phyloP scores from a whole-genome alignment of 768 basidiomycete species.

The Heimioporus sp. region DNA sequence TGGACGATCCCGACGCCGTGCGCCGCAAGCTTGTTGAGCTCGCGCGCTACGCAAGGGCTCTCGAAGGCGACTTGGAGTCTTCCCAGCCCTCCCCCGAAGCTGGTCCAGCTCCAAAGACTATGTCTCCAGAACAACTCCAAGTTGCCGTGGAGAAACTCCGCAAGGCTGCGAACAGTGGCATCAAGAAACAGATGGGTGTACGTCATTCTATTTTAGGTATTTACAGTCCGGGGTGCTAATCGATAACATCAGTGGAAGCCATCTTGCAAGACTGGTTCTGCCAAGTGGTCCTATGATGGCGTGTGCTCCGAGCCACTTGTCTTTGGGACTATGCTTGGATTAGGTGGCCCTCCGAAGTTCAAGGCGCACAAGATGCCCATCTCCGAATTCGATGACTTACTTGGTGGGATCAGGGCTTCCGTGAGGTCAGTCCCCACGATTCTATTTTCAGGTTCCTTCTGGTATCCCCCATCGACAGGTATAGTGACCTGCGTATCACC shows the following conservation, averaged over 20 bases:
- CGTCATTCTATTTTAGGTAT: not conserved
- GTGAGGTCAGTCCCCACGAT: constrained; percentile 33
- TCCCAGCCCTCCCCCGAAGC: constrained; percentile 11
- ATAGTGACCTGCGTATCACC: constrained; percentile 37
- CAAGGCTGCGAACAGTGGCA: constrained; percentile 45
- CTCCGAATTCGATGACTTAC: constrained; percentile 31
- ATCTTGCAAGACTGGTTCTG: constrained; percentile 43
- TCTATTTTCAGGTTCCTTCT: not conserved
- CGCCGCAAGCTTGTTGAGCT: constrained; percentile 29
- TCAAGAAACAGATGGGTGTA: constrained; percentile 50
- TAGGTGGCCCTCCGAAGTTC: constrained; percentile 45
- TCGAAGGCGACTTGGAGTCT: constrained; percentile 26
- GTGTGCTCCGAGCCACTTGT: constrained; percentile 46
- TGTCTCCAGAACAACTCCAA: constrained; percentile 38
- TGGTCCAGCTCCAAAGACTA: constrained; percentile 25
- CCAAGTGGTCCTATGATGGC: constrained; percentile 53
- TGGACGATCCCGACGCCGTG: constrained; percentile 32
- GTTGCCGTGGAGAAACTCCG: constrained; percentile 44
- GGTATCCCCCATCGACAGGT: constrained; percentile 28
- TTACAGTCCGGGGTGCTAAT: not conserved
- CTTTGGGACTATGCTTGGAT: constrained; percentile 44
- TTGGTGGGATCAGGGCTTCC: constrained; percentile 36
- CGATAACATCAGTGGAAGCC: constrained; percentile 46
- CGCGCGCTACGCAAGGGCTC: constrained; percentile 32
- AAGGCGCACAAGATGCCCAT: constrained; percentile 47